Evolutionary conservation across 2,329 filamentous ascomycete genomes (phyloP).

Genomic region (Didymella lethalis): DNA sequence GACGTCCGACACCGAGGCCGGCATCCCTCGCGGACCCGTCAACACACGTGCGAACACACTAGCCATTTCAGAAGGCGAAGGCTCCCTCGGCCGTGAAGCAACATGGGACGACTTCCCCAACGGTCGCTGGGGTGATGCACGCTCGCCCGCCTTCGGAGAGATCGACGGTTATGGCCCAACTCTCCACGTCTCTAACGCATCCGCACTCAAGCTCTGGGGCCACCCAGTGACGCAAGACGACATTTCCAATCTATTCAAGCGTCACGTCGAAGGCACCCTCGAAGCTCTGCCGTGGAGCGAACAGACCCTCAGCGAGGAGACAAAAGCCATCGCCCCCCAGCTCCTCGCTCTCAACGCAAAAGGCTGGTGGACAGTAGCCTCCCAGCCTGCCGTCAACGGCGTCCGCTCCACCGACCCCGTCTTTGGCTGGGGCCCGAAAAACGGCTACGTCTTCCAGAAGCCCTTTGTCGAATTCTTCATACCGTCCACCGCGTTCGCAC

Average conservation of each 20-base stretch:
- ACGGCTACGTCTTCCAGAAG: slow-evolving; percentile 98
- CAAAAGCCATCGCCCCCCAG: slow-evolving; percentile 77
- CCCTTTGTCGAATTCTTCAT: slow-evolving; percentile 98
- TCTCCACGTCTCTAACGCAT: slow-evolving; percentile 84
- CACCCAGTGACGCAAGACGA: slow-evolving; percentile 74
- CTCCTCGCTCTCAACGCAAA: slow-evolving; percentile 79
- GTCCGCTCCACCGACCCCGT: slow-evolving; percentile 76
- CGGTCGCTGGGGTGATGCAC: slow-evolving; percentile 91
- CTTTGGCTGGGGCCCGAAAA: slow-evolving; percentile 91
- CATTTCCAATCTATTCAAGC: slow-evolving; percentile 80
- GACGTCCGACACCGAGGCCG: slow-evolving; percentile 77
- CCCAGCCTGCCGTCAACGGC: slow-evolving; percentile 92
- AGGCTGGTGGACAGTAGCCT: slow-evolving; percentile 97
- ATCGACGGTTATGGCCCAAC: slow-evolving; percentile 99
- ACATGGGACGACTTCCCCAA: slow-evolving; percentile 99
- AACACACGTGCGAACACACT: slow-evolving; percentile 85
- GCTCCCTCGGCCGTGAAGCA: slow-evolving; percentile 86
- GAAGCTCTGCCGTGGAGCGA: slow-evolving; percentile 92
- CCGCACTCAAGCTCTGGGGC: slow-evolving; percentile 87
- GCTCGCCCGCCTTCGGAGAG: slow-evolving; percentile 87
- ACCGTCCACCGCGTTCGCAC: slow-evolving; percentile 73
- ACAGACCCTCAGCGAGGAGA: slow-evolving; percentile 84
- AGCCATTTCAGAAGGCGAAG: slow-evolving; percentile 93
- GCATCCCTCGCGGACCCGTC: slow-evolving; percentile 73
- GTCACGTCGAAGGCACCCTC: slow-evolving; percentile 81